These are phyloP conservation scores for Colletotrichum cordylinicola DNA, from an alignment of 2,329 filamentous ascomycete species.

Conservation along the genomic window DNA sequence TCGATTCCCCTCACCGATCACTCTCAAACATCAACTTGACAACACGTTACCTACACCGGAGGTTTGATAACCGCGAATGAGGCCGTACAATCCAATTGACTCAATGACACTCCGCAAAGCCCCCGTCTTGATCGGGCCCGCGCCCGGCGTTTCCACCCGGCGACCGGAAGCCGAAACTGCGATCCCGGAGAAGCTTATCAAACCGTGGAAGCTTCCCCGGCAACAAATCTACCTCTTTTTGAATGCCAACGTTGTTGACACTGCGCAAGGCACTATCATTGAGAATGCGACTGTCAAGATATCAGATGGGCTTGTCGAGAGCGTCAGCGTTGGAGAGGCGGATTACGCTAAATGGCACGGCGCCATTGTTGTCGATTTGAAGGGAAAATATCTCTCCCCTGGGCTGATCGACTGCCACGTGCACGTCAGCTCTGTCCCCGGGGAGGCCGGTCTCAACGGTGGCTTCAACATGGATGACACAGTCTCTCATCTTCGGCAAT, in stretches of 20 bases:
- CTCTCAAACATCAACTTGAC: background rate
- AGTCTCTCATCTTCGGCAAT: conserved; percentile 48
- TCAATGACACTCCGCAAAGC: conserved; percentile 10
- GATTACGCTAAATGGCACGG: background rate
- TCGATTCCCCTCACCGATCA: background rate
- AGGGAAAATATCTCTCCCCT: conserved; percentile 34
- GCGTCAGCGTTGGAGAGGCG: conserved; percentile 26
- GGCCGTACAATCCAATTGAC: background rate
- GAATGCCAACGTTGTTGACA: conserved; percentile 51
- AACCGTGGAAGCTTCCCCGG: conserved; percentile 39
- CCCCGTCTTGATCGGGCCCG: background rate
- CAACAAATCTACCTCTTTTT: conserved; percentile 40
- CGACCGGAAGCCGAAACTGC: background rate
- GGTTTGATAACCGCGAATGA: no score
- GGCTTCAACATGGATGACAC: conserved; percentile 34
- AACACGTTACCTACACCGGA: background rate
- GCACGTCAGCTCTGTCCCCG: conserved; percentile 35
- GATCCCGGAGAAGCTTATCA: conserved; percentile 30
- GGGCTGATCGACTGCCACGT: conserved; percentile 40
- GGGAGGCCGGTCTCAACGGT: conserved; percentile 28
- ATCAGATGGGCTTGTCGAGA: conserved; percentile 37
- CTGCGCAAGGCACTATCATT: conserved; percentile 36
- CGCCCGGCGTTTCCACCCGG: background rate
- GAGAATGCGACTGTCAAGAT: conserved; percentile 36
- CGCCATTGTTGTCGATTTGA: conserved; percentile 26